These are phyloP conservation scores for Zygosaccharomyces pseudorouxii DNA, from an alignment of 805 yeast species.

Conservation along the genomic window DNA sequence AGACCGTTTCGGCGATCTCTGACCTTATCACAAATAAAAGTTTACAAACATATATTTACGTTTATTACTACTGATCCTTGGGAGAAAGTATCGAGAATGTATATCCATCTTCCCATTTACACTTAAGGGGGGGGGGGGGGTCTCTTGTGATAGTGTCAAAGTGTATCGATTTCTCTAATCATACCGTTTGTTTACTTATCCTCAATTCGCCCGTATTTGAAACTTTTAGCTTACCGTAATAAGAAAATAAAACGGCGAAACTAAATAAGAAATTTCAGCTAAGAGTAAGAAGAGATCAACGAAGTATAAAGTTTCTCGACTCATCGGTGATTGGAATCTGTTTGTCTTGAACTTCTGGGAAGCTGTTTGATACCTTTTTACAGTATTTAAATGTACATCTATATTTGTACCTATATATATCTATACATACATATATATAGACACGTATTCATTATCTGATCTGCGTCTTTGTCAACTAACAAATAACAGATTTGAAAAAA, in stretches of 20 bases:
- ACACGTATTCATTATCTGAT: conserved; percentile 1
- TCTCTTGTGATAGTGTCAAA: background rate
- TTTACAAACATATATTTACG: too few relatives aligned
- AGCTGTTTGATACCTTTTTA: background rate
- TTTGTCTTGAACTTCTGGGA: background rate
- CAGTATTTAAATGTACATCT: background rate
- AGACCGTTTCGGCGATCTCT: conserved; percentile 49
- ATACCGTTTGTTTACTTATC: conserved; percentile 3
- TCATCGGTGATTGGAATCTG: background rate
- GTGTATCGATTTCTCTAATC: conserved; percentile 1
- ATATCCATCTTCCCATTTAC: background rate
- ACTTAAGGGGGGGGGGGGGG: background rate
- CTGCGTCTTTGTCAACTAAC: background rate
- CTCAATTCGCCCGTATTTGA: conserved; percentile 2
- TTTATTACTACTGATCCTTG: too few relatives aligned
- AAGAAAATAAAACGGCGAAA: conserved; percentile 5
- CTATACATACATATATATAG: background rate
- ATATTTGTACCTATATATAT: background rate
- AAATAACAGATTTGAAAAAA: background rate
- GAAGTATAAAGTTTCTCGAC: background rate
- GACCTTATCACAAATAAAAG: conserved; percentile 6
- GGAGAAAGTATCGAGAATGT: background rate
- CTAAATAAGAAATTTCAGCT: conserved; percentile 1
- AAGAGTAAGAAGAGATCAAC: conserved; percentile 1
- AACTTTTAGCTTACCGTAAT: conserved; percentile 6